phyloP scores from a whole-genome alignment of 169 alveolate species.

The Eimeria zaria region DNA sequence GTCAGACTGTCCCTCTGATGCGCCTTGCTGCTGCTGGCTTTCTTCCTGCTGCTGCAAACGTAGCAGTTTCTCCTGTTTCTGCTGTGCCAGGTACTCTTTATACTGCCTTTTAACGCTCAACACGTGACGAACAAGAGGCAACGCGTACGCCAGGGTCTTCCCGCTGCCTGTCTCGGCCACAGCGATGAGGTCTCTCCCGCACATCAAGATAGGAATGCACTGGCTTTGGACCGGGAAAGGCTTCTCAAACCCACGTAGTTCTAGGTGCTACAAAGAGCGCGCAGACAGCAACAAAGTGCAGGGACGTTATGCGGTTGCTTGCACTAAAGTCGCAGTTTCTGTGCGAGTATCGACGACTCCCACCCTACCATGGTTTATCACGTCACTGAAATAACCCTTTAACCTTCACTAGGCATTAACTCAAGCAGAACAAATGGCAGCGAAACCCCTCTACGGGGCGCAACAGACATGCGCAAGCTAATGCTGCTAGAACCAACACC shows the following conservation, averaged over 20 bases:
- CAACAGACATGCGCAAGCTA: background rate
- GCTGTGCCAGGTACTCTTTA: conserved; percentile 75
- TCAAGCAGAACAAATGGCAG: background rate
- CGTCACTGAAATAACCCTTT: background rate
- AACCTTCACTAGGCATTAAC: background rate
- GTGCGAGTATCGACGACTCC: background rate
- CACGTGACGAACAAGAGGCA: conserved; percentile 98
- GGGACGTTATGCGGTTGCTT: background rate
- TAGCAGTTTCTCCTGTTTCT: conserved; percentile 68
- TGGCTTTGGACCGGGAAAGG: conserved; percentile 99
- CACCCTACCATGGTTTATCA: background rate
- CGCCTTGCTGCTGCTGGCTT: conserved; percentile 13
- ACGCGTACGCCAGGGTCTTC: conserved; percentile 98
- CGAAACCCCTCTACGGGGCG: background rate
- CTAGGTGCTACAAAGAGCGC: conserved; percentile 87
- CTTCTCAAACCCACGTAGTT: conserved; percentile 94
- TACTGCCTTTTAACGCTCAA: conserved; percentile 95
- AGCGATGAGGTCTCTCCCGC: conserved; percentile 99
- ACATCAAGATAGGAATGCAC: conserved; percentile 96
- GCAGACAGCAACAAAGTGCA: background rate
- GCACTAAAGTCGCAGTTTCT: too few relatives aligned
- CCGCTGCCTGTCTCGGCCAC: conserved; percentile 99
- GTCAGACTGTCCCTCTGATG: conserved; percentile 2
- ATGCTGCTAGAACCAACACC: background rate
- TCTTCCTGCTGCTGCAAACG: conserved; percentile 49